phyloP scores from a whole-genome alignment of 371 early-diverging fungal genomes.

The Actinomortierella wolfii region DNA sequence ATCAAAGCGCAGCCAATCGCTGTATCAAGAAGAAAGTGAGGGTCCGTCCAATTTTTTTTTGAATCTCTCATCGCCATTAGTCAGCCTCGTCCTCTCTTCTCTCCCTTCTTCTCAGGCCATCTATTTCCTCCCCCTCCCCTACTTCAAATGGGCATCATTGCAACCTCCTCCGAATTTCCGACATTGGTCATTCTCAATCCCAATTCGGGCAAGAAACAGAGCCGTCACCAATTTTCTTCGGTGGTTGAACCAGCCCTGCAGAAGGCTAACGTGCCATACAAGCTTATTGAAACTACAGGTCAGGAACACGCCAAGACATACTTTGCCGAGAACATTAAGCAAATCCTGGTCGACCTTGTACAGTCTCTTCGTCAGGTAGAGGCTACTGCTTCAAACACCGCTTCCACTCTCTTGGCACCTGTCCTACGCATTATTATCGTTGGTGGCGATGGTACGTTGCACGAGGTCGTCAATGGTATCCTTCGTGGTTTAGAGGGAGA shows the following conservation, averaged over 20 bases:
- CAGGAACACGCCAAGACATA: conserved; percentile 14
- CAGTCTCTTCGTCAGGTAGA: conserved; percentile 33
- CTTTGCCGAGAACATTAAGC: conserved; percentile 18
- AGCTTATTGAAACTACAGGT: conserved; percentile 14
- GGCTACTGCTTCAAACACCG: neutral
- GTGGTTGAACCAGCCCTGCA: conserved; percentile 11
- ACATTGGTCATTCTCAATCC: conserved; percentile 31
- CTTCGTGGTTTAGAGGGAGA: conserved; percentile 18
- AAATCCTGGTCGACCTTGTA: conserved; percentile 35
- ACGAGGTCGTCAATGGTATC: conserved; percentile 35
- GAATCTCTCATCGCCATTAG: too few species aligned
- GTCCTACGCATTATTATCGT: conserved; percentile 22
- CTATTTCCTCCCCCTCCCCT: too few species aligned
- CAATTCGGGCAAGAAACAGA: conserved; percentile 19
- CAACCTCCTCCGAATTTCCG: conserved; percentile 30
- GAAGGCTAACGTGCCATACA: neutral
- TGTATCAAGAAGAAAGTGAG: too few species aligned
- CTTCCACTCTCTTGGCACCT: too few species aligned
- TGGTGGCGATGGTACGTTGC: conserved; percentile 34
- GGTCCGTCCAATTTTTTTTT: too few species aligned
- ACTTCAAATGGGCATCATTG: conserved; percentile 44
- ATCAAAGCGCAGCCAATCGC: too few species aligned
- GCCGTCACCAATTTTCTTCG: neutral
- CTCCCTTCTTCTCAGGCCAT: too few species aligned
- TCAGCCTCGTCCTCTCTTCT: too few species aligned